A percentile compares a stretch with the other conserved stretches of the same genome.
Conservation (phyloP, 768 basidiomycete genomes). For the Phylloporus sp. region DNA sequence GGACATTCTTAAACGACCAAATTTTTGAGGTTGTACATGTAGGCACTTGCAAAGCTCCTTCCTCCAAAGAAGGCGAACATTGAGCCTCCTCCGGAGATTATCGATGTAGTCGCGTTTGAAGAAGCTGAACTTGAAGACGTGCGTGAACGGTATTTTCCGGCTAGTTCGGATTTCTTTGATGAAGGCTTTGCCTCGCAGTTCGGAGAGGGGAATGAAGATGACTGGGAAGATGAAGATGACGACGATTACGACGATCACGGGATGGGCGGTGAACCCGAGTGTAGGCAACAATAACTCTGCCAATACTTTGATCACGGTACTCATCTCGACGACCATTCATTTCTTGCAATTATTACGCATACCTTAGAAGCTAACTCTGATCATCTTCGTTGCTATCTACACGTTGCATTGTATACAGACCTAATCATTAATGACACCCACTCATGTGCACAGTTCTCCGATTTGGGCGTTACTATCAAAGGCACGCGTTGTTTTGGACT, state of each 20-base stretch:
- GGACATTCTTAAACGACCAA: neutral
- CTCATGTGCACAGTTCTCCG: conserved; percentile 36
- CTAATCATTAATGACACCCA: conserved; percentile 19
- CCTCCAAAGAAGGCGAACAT: conserved; percentile 75
- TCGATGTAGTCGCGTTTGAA: conserved; percentile 69
- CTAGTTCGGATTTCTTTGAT: conserved; percentile 74
- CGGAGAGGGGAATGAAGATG: conserved; percentile 64
- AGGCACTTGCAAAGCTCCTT: conserved; percentile 63
- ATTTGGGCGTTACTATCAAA: conserved; percentile 58
- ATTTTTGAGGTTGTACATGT: conserved; percentile 6
- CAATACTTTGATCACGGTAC: conserved; percentile 5
- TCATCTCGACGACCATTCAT: conserved; percentile 7
- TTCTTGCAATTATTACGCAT: conserved; percentile 10
- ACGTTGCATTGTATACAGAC: conserved; percentile 26
- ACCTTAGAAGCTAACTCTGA: conserved; percentile 14
- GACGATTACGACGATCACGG: conserved; percentile 45
- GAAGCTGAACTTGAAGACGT: conserved; percentile 78
- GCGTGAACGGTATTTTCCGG: conserved; percentile 73
- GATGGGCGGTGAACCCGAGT: conserved; percentile 48
- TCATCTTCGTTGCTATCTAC: conserved; percentile 24
- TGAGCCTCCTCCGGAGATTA: conserved; percentile 63
- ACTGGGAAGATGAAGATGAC: conserved; percentile 69
- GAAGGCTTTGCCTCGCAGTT: conserved; percentile 64
- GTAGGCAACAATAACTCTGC: conserved; percentile 51
- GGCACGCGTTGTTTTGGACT: conserved; percentile 65